Base-by-base conservation (phyloP, 2,329 filamentous ascomycete species). In the Colletotrichum eleusines region DNA sequence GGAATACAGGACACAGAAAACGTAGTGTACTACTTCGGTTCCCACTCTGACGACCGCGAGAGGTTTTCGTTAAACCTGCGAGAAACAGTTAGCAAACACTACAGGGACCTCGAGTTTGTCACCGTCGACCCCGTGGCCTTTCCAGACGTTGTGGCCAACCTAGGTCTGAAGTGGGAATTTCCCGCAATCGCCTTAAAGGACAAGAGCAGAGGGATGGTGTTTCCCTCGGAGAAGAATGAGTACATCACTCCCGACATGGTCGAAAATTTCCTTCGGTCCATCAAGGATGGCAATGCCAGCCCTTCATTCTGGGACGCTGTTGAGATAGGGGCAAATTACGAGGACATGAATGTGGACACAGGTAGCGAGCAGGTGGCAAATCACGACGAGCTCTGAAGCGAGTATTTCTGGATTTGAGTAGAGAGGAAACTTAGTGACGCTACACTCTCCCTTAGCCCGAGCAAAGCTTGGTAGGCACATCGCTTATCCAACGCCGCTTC, bases 111-210 rank as follows among this genome's bases (percentile, higher is more conserved):
- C 16, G 77, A 75, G 65, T 86, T 87, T 70, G 81, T 84, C 4
- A 85, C 82, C 1, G 81, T 86, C 1, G 83, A 87, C 70, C 78
- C 79, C 0, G 65, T 74, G 26, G 82, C 85, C 66, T 87, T 86
- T 73, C 80, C 77, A 8, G 82, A 85, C 38, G 82, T 86, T 73
- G 74, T 79, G 1, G 67, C 74, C 18, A 77, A 77, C 44, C 74
- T 86, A 62, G 85, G 84, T 1, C 72, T 73, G 54, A 7, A 62
- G 44, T 67, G 68, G 67, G 44, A 46, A 3, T 73, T 73, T 38
- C 71, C 71, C 0, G 63, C 68, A 7, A 64, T 73, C n/a, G 68
- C 50, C 3, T 23, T 71, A 16, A 63, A 73, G 23, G 40, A 71
- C n/a, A 68, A 63, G 14, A 40, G 23, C 33, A 58, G 58, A 18